These are phyloP conservation scores for Penicillium expansum DNA, from an alignment of 2,329 filamentous ascomycete species.

Conservation along the genomic window DNA sequence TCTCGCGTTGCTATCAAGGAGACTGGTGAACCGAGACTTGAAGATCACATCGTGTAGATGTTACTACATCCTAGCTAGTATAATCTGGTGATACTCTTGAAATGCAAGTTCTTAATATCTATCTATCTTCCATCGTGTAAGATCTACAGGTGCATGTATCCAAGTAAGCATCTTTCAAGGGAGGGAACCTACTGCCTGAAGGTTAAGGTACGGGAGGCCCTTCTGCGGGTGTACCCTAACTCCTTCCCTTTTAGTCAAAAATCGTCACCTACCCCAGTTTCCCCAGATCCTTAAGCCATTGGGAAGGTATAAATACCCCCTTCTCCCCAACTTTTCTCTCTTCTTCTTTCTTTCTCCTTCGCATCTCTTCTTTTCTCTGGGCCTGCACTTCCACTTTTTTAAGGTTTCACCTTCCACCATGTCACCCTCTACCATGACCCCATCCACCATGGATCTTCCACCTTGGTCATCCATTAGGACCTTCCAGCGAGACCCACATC, in stretches of 20 bases:
- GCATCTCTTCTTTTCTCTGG: background rate
- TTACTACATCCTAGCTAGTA: background rate
- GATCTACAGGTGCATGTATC: background rate
- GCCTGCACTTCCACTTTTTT: background rate
- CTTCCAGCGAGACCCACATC: background rate
- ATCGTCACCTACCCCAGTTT: background rate
- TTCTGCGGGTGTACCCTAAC: background rate
- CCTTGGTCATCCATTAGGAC: background rate
- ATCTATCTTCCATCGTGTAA: background rate
- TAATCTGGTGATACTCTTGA: background rate
- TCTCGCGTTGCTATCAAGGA: constrained; percentile 18
- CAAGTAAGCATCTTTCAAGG: background rate
- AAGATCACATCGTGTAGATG: constrained; percentile 17
- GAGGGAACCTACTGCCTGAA: background rate
- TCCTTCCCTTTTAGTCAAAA: background rate
- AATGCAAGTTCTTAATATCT: background rate
- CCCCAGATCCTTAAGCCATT: background rate
- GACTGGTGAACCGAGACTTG: constrained; percentile 12
- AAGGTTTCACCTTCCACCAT: background rate
- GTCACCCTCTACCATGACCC: background rate
- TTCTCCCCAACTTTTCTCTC: background rate
- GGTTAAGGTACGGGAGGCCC: background rate
- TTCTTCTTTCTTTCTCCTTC: background rate
- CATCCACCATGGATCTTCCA: background rate
- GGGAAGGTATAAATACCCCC: background rate